Conservation (phyloP, 345 rosid species). For the Brassica carinata region DNA sequence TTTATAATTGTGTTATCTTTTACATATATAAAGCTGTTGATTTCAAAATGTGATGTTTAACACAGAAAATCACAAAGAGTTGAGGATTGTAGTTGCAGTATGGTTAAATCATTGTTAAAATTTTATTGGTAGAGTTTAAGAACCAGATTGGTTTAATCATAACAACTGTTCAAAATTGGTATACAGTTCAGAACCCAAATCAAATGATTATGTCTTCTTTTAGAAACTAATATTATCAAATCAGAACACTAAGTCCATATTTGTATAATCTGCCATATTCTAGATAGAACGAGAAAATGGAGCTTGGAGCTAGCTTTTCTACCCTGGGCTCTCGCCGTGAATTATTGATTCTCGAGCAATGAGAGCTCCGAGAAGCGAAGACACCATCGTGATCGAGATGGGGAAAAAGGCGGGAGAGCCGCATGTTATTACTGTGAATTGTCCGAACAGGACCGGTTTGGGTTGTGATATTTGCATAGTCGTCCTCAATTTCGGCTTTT, state of each 20-base stretch:
- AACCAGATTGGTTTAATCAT: neutral
- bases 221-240: neutral
- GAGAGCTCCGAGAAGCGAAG: slow-evolving; percentile 56
- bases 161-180: neutral
- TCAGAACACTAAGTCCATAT: neutral
- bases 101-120: neutral
- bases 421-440: slow-evolving; percentile 71
- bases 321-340: neutral
- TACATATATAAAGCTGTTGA: neutral
- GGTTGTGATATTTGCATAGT: slow-evolving; percentile 74
- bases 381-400: slow-evolving; percentile 62
- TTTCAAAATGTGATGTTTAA: neutral
- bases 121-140: neutral
- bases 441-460: slow-evolving; percentile 76
- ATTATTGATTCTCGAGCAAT: slow-evolving; percentile 28
- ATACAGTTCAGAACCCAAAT: neutral
- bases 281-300: slow-evolving; percentile 22
- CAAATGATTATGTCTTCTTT: neutral
- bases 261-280: slow-evolving; percentile 6
- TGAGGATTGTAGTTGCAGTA: neutral
- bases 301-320: neutral
- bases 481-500: slow-evolving; percentile 79
- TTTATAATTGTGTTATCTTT: neutral
- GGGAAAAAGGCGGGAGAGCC: slow-evolving; percentile 68
- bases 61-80: neutral